Evolutionary conservation across 768 basidiomycete genomes (phyloP).

Genomic region (Boletus reticulatus): DNA sequence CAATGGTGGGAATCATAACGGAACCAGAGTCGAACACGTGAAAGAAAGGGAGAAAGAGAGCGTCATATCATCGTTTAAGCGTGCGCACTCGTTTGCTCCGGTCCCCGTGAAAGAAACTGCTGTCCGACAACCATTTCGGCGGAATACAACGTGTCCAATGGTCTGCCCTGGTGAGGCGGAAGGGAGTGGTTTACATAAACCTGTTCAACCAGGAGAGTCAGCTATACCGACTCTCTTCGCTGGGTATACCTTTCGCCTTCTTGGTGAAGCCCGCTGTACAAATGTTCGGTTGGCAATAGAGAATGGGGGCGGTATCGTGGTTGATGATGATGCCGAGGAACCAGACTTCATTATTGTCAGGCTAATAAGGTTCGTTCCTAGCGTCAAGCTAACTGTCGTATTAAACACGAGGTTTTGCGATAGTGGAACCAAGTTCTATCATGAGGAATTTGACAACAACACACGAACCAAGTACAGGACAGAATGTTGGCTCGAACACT

Average conservation of each 20-base stretch:
- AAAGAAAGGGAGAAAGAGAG: conserved; percentile 27
- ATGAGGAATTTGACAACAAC: conserved; percentile 47
- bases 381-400: neutral
- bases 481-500: conserved; percentile 92
- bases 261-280: conserved; percentile 64
- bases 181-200: conserved; percentile 11
- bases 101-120: conserved; percentile 20
- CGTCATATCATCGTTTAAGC: conserved; percentile 58
- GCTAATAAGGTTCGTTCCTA: conserved; percentile 58
- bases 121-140: conserved; percentile 46
- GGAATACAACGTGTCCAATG: conserved; percentile 31
- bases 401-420: no score
- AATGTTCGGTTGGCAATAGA: conserved; percentile 62
- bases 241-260: conserved; percentile 53
- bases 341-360: conserved; percentile 70
- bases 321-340: conserved; percentile 42
- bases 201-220: neutral
- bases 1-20: neutral
- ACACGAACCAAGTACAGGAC: conserved; percentile 67
- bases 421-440: conserved; percentile 71
- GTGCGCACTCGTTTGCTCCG: conserved; percentile 65
- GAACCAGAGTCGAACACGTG: neutral
- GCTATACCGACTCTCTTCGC: conserved; percentile 41
- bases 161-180: conserved; percentile 17
- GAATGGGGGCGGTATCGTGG: conserved; percentile 53